phyloP scores from a whole-genome alignment of 805 yeast species.

The Priceomyces medius region DNA sequence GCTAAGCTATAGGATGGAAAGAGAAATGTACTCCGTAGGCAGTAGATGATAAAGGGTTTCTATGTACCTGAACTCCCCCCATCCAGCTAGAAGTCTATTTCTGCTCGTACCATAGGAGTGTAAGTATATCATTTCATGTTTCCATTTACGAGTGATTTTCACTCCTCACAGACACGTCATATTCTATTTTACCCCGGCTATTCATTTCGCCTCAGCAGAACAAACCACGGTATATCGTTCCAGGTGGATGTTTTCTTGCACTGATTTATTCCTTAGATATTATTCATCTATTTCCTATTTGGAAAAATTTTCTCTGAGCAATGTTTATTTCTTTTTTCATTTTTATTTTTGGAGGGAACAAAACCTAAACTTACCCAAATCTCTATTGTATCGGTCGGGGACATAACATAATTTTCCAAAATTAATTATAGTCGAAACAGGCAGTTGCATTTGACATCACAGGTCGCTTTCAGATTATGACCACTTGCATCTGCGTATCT shows the following conservation, averaged over 20 bases:
- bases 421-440: neutral
- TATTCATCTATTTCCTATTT: neutral
- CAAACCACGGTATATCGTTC: neutral
- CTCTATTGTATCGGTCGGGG: neutral
- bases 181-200: too few species aligned
- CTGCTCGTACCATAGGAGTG: too few species aligned
- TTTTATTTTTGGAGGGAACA: neutral
- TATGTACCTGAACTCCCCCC: too few species aligned
- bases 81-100: too few species aligned
- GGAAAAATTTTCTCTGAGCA: neutral
- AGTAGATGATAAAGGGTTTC: too few species aligned
- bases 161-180: too few species aligned
- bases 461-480: slow-evolving; percentile 1
- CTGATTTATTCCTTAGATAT: too few species aligned
- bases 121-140: too few species aligned
- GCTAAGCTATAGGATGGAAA: too few species aligned
- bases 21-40: too few species aligned
- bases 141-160: too few species aligned
- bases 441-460: slow-evolving; percentile 1
- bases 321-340: neutral
- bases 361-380: neutral
- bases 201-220: neutral
- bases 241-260: too few species aligned
- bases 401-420: neutral
- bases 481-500: slow-evolving; percentile 3